Evolutionary conservation across 495 filamentous ascomycete species (phyloP).

Genomic region (Platismatia glauca): DNA sequence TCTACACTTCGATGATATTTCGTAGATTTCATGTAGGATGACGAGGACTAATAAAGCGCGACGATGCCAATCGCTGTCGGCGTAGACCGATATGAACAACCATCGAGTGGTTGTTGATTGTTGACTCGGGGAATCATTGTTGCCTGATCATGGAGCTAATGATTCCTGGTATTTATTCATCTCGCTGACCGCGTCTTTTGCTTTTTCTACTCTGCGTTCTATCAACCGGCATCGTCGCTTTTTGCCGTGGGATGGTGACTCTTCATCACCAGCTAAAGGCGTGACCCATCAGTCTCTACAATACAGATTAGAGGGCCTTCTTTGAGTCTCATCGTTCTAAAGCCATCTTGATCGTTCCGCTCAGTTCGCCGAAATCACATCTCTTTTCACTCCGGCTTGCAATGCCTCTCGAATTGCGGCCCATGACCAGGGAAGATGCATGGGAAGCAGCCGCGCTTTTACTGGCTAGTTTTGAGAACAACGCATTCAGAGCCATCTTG

Average conservation of each 20-base stretch:
- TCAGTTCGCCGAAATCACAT: background rate
- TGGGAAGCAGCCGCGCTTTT: background rate
- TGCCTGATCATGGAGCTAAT: background rate
- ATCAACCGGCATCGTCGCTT: background rate
- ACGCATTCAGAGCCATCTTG: background rate
- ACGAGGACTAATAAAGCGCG: background rate
- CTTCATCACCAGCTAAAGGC: background rate
- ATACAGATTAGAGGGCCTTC: background rate
- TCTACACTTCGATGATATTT: background rate
- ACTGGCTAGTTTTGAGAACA: background rate
- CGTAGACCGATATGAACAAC: background rate
- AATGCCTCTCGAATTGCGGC: constrained; percentile 9
- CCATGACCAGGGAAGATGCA: constrained; percentile 7
- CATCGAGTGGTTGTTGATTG: background rate
- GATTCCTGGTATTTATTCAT: background rate
- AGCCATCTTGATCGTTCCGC: background rate
- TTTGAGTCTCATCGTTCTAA: background rate
- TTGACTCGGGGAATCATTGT: too few relatives aligned
- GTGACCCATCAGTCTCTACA: background rate
- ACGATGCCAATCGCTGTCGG: background rate
- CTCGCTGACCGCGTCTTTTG: background rate
- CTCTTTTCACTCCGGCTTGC: background rate
- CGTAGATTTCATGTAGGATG: background rate
- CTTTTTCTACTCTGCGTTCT: background rate
- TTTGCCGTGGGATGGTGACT: background rate